A percentile compares a stretch with the other conserved stretches of the same genome.
phyloP scores from a whole-genome alignment of 2,329 filamentous ascomycete genomes.

The Ascosphaera aggregata region DNA sequence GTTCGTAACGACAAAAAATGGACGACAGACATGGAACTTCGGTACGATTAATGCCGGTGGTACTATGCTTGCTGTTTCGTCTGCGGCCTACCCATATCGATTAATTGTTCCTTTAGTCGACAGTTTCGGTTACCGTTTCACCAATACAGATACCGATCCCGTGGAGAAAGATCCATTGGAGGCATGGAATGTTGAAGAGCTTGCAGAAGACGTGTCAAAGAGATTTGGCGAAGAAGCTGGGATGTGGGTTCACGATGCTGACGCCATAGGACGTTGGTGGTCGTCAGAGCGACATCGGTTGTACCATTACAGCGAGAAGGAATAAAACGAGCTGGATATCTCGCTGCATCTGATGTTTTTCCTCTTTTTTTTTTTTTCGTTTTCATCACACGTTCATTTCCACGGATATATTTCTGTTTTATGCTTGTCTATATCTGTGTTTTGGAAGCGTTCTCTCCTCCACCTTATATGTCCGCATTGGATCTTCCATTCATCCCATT shows the following conservation, averaged over 20 bases:
- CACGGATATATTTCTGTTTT: too few relatives aligned
- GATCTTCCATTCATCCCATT: too few relatives aligned
- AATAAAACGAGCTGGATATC: slow-evolving; percentile 3
- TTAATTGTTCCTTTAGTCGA: slow-evolving; percentile 61
- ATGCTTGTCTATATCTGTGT: too few relatives aligned
- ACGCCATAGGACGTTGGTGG: slow-evolving; percentile 18
- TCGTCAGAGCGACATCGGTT: slow-evolving; percentile 11
- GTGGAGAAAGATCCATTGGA: slow-evolving; percentile 13
- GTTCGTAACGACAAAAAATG: slow-evolving; percentile 13
- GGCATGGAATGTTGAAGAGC: slow-evolving; percentile 11
- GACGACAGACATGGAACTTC: slow-evolving; percentile 14
- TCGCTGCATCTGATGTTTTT: too few relatives aligned
- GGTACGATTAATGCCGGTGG: slow-evolving; percentile 14
- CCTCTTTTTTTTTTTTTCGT: too few relatives aligned
- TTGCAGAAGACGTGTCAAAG: slow-evolving; percentile 9
- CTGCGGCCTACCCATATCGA: slow-evolving; percentile 57
- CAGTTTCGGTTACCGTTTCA: slow-evolving; percentile 29
- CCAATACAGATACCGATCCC: slow-evolving; percentile 13
- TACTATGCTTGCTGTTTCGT: slow-evolving; percentile 39
- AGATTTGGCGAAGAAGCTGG: slow-evolving; percentile 13
- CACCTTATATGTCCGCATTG: too few relatives aligned
- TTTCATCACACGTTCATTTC: too few relatives aligned
- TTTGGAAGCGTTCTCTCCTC: too few relatives aligned
- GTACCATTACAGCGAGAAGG: slow-evolving; percentile 5
- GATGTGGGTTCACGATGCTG: slow-evolving; percentile 15